Evolutionary conservation across 441 rosid species (phyloP), one percentile per base, ranked within the genome.

Genomic region (Manihot esculenta): DNA sequence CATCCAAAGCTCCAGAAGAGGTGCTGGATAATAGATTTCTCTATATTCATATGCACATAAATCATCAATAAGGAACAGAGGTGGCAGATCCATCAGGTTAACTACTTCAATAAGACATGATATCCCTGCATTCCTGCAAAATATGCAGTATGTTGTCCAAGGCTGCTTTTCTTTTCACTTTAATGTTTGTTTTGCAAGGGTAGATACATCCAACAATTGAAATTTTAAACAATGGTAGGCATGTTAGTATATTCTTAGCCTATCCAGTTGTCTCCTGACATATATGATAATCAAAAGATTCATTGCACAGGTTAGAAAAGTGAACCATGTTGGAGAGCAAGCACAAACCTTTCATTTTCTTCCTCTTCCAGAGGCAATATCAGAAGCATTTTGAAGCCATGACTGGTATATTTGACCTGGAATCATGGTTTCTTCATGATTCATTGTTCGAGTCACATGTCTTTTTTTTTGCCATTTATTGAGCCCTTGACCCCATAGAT

Each of bases 331-430:
- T 60, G 61, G 57, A 71, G 55, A 61, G 20, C 4, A 33, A 44
- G 51, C 23, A 53, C 38, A 42, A 66, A 88, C 96, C 92, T 87
- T 90, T 77, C 83, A 87, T 77, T 83, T 87, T 79, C n/a, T n/a
- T n/a, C n/a, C n/a, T n/a, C n/a, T n/a, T n/a, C n/a, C n/a, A n/a
- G n/a, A n/a, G n/a, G n/a, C n/a, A n/a, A n/a, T n/a, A n/a, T n/a
- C n/a, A n/a, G 89, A 82, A 75, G 94, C 24, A 76, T 86, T 75
- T 67, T 88, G 89, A 57, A 90, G 89, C 98, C 97, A 89, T 72
- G 90, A 79, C 77, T 86, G 96, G 79, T 89, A 92, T 17, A 66
- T 76, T 79, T 70, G n/a, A n/a, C 89, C 90, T 59, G 93, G 81
- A 69, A 92, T 82, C 24, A 89, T 80, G 68, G 86, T 90, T 72